Evolutionary conservation across 1,284 basidiomycete species (phyloP).

Genomic region (Papiliotrema terrestris): DNA sequence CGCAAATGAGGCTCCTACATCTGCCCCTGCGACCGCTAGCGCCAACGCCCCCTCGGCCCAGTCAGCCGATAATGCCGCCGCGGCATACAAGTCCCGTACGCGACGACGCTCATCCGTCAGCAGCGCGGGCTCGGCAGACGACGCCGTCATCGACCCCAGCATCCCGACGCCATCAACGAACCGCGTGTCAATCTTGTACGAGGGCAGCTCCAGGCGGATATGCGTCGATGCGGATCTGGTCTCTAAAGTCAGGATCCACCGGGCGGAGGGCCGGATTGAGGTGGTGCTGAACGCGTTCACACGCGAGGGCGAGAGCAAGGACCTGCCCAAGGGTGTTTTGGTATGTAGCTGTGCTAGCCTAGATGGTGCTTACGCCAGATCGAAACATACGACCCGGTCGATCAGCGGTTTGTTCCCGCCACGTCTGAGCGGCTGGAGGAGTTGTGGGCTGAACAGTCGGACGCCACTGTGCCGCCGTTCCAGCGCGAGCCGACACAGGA

Average conservation of each 20-base stretch:
- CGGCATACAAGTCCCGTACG: conserved; percentile 28
- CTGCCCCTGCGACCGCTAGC: neutral
- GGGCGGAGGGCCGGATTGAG: conserved; percentile 80
- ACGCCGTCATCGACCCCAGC: neutral
- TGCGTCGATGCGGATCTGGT: conserved; percentile 86
- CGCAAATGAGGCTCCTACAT: neutral
- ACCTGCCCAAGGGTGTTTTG: conserved; percentile 45
- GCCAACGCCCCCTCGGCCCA: conserved; percentile 13
- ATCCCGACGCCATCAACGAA: conserved; percentile 16
- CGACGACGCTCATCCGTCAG: conserved; percentile 27
- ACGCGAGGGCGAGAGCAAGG: conserved; percentile 33
- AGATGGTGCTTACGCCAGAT: conserved; percentile 20
- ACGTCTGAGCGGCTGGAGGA: conserved; percentile 26
- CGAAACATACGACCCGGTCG: conserved; percentile 41
- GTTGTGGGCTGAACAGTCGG: conserved; percentile 17
- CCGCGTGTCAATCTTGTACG: conserved; percentile 63
- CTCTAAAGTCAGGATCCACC: conserved; percentile 71
- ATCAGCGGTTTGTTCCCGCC: conserved; percentile 42
- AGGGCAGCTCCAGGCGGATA: conserved; percentile 76
- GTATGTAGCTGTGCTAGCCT: conserved; percentile 26
- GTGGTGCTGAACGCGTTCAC: conserved; percentile 62
- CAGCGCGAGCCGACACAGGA: conserved; percentile 8
- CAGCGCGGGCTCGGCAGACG: conserved; percentile 6
- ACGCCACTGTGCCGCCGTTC: conserved; percentile 22
- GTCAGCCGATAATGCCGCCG: conserved; percentile 31